Base-by-base conservation (phyloP, 2,329 filamentous ascomycete species). In the Peltaster fructicola region DNA sequence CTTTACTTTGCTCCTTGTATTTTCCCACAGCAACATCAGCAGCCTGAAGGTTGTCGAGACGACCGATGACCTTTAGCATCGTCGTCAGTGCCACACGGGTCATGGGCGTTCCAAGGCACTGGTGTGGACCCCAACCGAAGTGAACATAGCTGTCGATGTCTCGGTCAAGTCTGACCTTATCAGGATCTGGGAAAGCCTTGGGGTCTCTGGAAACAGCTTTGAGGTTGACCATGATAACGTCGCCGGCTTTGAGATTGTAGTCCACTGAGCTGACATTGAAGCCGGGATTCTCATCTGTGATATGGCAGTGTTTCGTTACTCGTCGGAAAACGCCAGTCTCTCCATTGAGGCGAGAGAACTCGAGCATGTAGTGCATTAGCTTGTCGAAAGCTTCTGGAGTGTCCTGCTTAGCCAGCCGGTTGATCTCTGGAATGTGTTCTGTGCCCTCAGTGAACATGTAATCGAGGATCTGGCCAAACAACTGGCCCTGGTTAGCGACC, bases 391-490 rank as follows among this genome's bases (percentile, higher is more conserved):
- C 57, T 36, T 49, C 53, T 17, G 38, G 53, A 17, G 48, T 55
- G 14, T 61, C 47, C 19, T 51, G 39, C 20, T 52, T 49, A 2
- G 63, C 59, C 8, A 68, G 48, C 2, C 45, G 39, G 17, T 60
- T 53, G 19, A 68, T 60, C 7, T 54, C 50, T 3, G 53, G 43
- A 36, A 63, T 53, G 41, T 66, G 53, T 17, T 51, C 35, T 3
- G 50, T 44, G 16, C 61, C 63, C 11, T 56, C 53, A 4, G 53
- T 53, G 22, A 70, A 51, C 42, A 65, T 68, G 40, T 59, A 65
- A 37, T 69, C 66, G 23, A 71, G 41, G 14, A 56, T 62, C 33
- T 69, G 65, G 0, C 52, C 59, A 36, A 69, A 67, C 12, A 68
- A 54, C 30, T 68, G 63, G 6, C 59, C 63, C 37, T 69, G 65